Base-by-base conservation (phyloP, 1,284 basidiomycete genomes). In the Sanguinoderma infundibulare region DNA sequence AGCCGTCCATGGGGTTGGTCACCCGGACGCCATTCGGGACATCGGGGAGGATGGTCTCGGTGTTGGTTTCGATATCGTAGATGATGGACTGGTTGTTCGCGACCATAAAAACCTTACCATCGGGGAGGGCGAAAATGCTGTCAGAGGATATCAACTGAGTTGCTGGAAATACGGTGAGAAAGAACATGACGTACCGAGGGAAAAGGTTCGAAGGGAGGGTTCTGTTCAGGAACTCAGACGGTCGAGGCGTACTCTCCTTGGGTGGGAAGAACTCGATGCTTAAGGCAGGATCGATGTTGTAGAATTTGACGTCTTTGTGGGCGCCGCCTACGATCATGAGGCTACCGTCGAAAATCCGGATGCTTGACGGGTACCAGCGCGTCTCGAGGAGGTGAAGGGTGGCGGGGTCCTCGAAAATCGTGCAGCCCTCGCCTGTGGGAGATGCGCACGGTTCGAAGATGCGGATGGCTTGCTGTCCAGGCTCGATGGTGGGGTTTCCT, bases 251-350 rank as follows among this genome's bases (percentile, higher is more conserved):
- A 32, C 75, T 73, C 58, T 81, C 79, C 65, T 86, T 85, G 0
- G 78, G 74, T 15, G 83, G 83, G 75, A 82, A 83, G 70, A 81
- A 85, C 68, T 85, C 83, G 63, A 81, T 76, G 20, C 76, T 81
- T 65, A 83, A 83, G 50, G 67, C 81, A 0, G 79, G 76, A 22
- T 79, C 75, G 26, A 69, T 73, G 62, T 79, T 80, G 65, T 79
- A 75, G 67, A 80, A 80, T 5, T 67, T 66, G 10, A 75, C 74
- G n/a, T 66, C 58, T 17, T 72, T 73, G 53, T 77, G 74, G 9
- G 73, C 77, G 1, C 80, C 80, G 24, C 80, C 79, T 15, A 80
- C 72, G 50, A 81, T 74, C 74, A 81, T 75, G 68, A 79, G 61
- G 56, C 55, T 68, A 32, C 79, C 79, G 58, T 82, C 79, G 57